Percentiles rank a stretch among this genome's conserved stretches.
phyloP scores from a whole-genome alignment of 495 filamentous ascomycete species.

The Aspergillus saccharolyticus region DNA sequence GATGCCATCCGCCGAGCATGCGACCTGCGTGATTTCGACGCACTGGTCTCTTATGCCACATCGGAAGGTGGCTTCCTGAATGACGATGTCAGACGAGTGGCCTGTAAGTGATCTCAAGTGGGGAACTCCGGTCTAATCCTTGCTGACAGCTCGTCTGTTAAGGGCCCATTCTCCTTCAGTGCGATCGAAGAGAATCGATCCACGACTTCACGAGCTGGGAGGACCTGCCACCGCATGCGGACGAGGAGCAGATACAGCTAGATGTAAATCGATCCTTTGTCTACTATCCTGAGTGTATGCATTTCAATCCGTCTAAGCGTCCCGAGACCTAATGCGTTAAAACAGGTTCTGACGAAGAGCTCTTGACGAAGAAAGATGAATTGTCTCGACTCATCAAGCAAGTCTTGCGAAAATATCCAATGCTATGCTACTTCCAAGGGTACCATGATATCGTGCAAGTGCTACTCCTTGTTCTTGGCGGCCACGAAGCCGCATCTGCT shows the following conservation, averaged over 20 bases:
- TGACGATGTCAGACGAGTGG: conserved; percentile 73
- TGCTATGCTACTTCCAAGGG: conserved; percentile 94
- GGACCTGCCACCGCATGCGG: conserved; percentile 60
- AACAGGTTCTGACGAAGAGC: conserved; percentile 49
- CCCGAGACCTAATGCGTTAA: not conserved
- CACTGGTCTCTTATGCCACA: conserved; percentile 61
- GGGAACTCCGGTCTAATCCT: not conserved
- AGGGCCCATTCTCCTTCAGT: conserved; percentile 83
- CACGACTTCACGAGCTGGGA: conserved; percentile 41
- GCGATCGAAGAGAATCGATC: conserved; percentile 22
- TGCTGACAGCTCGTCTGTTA: conserved; percentile 7
- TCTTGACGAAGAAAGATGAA: conserved; percentile 61
- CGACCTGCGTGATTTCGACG: conserved; percentile 53
- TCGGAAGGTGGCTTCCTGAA: conserved; percentile 70
- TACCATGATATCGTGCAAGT: conserved; percentile 99
- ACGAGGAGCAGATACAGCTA: conserved; percentile 82
- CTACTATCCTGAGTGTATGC: conserved; percentile 81
- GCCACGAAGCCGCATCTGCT: conserved; percentile 46
- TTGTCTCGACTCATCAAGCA: conserved; percentile 71
- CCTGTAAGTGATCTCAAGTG: conserved; percentile 60
- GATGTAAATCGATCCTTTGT: conserved; percentile 96
- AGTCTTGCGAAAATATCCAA: conserved; percentile 73
- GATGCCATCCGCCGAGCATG: conserved; percentile 64
- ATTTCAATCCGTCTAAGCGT: not conserved
- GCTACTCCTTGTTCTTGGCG: conserved; percentile 76